Conservation (phyloP, 2,329 filamentous ascomycete species). For the Metarhizium album region DNA sequence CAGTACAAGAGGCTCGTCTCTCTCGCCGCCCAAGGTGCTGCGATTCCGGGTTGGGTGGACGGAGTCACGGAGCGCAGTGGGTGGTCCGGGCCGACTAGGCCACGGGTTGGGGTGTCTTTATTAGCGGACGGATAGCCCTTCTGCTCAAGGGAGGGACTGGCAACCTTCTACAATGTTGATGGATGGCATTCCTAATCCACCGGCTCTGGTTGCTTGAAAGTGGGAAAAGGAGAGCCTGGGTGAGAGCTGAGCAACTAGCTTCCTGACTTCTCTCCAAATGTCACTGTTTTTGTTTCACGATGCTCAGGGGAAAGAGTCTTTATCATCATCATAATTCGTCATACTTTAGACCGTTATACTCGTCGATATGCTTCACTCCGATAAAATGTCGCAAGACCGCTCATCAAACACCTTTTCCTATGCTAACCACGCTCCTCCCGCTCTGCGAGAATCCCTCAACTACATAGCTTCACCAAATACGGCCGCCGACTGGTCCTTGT, state of each 20-base stretch:
- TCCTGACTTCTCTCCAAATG: background rate
- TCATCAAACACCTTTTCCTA: background rate
- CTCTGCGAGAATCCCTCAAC: background rate
- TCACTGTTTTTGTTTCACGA: too few species aligned
- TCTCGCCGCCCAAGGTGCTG: conserved; percentile 17
- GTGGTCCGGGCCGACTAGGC: conserved; percentile 29
- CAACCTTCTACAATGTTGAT: conserved; percentile 26
- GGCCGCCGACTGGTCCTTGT: background rate
- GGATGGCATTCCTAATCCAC: conserved; percentile 29
- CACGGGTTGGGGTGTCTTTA: conserved; percentile 28
- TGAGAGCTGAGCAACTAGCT: conserved; percentile 18
- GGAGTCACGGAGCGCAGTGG: conserved; percentile 23
- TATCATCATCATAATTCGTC: too few species aligned
- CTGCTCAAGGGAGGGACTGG: conserved; percentile 29
- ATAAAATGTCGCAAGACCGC: background rate
- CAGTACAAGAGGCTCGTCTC: conserved; percentile 23
- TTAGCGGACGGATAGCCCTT: conserved; percentile 28
- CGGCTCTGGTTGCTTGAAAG: conserved; percentile 29
- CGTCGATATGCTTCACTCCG: background rate
- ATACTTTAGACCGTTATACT: background rate
- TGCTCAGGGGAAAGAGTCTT: too few species aligned
- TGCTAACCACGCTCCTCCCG: background rate
- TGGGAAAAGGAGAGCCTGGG: conserved; percentile 28
- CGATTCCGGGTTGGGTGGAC: conserved; percentile 17
- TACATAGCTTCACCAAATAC: conserved; percentile 4